Base-by-base conservation (phyloP, 148 eudicot species). In the Simmondsia chinensis region DNA sequence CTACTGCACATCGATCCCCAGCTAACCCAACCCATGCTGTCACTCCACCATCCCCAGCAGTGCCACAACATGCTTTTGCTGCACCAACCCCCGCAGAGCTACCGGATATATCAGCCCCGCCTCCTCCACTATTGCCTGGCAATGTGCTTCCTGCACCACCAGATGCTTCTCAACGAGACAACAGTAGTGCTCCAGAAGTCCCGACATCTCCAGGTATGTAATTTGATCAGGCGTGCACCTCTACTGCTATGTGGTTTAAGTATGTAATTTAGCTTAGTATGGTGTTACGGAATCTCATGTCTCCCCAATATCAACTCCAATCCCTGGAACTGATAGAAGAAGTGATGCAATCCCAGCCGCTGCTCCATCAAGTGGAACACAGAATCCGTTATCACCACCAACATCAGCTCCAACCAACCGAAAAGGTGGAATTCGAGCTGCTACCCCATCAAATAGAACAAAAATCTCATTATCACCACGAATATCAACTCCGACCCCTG, bases 201-300 rank as follows among this genome's bases (percentile, higher is more conserved):
- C 54, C 62, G 50, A 39, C 66, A 33, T 44, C 69, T 44, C 62
- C 75, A 52, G 80, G 95, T 77, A 77, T 30, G 37, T 66, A n/a
- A n/a, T n/a, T n/a, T n/a, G n/a, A n/a, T n/a, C n/a, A n/a, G n/a
- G n/a, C n/a, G n/a, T n/a, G n/a, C n/a, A n/a, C 9, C 9, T 18
- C 12, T 33, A 49, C 24, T 23, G 7, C 9, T 6, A n/a, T 43
- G 30, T 8, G 9, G 2, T 43, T n/a, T 24, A 13, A 43, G 14
- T 8, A 23, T 43, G 10, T 23, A 15, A 12, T 39, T 16, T 30
- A 4, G 9, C 20, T 9, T 60, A 11, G 29, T 4, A 4, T 56
- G 30, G 10, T 59, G 33, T 22, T 18, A 37, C 50, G 56, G 59
- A 50, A 40, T 38, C 67, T 19, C 36, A 23, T 27, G n/a, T 27